Evolutionary conservation across 768 basidiomycete genomes (phyloP), one percentile per base, ranked within the genome.

Genomic region (Leccinellum luteum): DNA sequence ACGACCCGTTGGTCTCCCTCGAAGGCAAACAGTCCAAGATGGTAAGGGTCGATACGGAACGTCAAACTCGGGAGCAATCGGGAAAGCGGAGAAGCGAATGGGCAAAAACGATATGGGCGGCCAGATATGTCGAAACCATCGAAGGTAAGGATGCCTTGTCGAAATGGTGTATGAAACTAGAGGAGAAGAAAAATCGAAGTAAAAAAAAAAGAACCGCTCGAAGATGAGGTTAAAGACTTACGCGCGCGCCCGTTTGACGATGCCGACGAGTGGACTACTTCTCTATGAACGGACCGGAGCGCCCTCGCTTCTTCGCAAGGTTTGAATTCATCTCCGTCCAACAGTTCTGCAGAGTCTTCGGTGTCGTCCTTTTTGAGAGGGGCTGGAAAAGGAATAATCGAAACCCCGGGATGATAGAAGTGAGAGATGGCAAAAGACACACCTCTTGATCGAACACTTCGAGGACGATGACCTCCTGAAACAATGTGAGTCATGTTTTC

Each of bases 1-100:
- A 99, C 96, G 13, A 90, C 85, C 97, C 97, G 98, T 25, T 77
- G 76, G n/a, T n/a, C n/a, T n/a, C n/a, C 97, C 70, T 98, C 89
- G 72, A 65, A 1, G 97, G 97, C 63, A 99, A 74, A 69, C 97
- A 98, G 61, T 91, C 87, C 64, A 97, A 66, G 47, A 98, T 94
- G 3, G 94, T 92, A 99, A 99, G 3, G 97, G 93, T 60, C 96
- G 72, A 69, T 98, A 98, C 1, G 94, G 94, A 7, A 98, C 93
- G 53, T 97, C 97, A 69, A 89, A 98, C 71, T 99, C 96, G 97
- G 97, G 52, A 98, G 85, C 14, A 91, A 80, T 8, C 92, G 84
- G 12, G 94, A 95, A 41, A 96, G 88, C 0, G 97, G 96, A 2
- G 91, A n/a, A n/a, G n/a, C n/a, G n/a, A n/a, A n/a, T n/a, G 92